phyloP scores from a whole-genome alignment of 176 grass and related monocot genomes.

The Tuctoria greenei region DNA sequence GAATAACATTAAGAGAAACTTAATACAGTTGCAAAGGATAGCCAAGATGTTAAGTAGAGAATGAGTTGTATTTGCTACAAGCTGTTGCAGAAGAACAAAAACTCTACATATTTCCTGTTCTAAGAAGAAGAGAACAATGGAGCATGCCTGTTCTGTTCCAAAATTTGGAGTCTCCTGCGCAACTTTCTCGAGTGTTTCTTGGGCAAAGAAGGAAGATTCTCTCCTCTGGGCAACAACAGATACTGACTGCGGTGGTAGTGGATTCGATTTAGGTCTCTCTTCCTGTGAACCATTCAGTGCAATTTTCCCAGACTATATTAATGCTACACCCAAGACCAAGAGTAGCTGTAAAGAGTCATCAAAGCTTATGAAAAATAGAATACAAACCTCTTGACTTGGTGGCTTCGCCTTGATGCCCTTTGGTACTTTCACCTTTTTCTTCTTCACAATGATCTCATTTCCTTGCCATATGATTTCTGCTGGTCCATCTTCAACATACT shows the following conservation, averaged over 20 bases:
- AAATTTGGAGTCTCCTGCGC: slow-evolving; percentile 96
- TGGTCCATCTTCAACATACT: slow-evolving; percentile 84
- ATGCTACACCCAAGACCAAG: slow-evolving; percentile 5
- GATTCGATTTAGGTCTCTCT: slow-evolving; percentile 94
- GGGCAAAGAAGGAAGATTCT: slow-evolving; percentile 62
- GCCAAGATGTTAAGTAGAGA: slow-evolving; percentile 5
- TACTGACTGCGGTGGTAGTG: slow-evolving; percentile 69
- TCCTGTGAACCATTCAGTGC: slow-evolving; percentile 57
- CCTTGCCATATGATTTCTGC: slow-evolving; percentile 93
- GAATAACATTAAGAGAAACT: slow-evolving; percentile 32
- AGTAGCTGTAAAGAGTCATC: slow-evolving; percentile 9
- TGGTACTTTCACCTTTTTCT: slow-evolving; percentile 81
- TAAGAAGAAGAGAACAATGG: slow-evolving; percentile 18
- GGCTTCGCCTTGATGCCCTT: slow-evolving; percentile 50
- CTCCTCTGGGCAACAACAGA: slow-evolving; percentile 56
- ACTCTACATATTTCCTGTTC: neutral
- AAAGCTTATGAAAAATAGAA: slow-evolving; percentile 21
- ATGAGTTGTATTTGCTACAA: slow-evolving; percentile 2
- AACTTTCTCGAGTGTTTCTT: slow-evolving; percentile 84
- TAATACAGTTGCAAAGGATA: slow-evolving; percentile 19
- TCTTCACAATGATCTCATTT: slow-evolving; percentile 98
- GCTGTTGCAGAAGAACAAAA: slow-evolving; percentile 4
- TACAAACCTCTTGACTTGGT: slow-evolving; percentile 50
- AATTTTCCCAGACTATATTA: slow-evolving; percentile 14
- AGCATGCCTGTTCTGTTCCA: slow-evolving; percentile 85